These are phyloP conservation scores for Fusarium temperatum DNA, from an alignment of 2,329 filamentous ascomycete genomes.

Conservation along the genomic window DNA sequence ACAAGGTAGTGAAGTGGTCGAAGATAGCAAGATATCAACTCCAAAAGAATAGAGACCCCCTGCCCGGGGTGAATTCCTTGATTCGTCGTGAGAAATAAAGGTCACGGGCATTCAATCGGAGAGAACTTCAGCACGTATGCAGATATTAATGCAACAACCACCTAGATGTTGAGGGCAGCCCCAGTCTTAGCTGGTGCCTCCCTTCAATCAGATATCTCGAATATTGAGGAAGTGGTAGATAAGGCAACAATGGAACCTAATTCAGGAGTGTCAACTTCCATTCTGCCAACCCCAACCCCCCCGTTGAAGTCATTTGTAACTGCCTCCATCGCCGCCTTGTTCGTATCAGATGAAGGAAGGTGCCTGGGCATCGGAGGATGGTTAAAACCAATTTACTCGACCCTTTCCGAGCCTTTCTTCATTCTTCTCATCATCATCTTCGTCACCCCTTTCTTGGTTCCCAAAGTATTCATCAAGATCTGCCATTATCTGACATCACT, in stretches of 20 bases:
- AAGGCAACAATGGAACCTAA: no score
- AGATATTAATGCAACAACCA: neutral
- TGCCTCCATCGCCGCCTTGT: neutral
- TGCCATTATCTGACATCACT: neutral
- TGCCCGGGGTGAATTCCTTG: neutral
- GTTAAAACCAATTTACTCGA: neutral
- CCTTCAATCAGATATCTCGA: neutral
- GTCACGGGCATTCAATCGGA: neutral
- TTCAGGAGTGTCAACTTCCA: neutral
- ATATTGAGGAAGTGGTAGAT: neutral
- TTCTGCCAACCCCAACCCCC: neutral
- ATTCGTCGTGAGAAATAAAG: neutral
- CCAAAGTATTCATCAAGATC: neutral
- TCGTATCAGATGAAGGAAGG: constrained; percentile 11
- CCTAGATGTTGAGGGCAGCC: neutral
- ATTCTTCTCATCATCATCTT: neutral
- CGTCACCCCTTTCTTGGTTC: constrained; percentile 1
- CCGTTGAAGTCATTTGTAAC: neutral
- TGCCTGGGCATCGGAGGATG: neutral
- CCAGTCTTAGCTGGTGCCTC: neutral
- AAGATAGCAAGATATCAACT: neutral
- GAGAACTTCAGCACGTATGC: neutral
- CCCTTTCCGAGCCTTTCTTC: neutral
- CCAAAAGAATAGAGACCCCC: neutral
- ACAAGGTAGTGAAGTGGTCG: neutral